Evolutionary conservation across 768 basidiomycete species (phyloP), one percentile per base, ranked within the genome.

Genomic region (Tylopilus balloui): DNA sequence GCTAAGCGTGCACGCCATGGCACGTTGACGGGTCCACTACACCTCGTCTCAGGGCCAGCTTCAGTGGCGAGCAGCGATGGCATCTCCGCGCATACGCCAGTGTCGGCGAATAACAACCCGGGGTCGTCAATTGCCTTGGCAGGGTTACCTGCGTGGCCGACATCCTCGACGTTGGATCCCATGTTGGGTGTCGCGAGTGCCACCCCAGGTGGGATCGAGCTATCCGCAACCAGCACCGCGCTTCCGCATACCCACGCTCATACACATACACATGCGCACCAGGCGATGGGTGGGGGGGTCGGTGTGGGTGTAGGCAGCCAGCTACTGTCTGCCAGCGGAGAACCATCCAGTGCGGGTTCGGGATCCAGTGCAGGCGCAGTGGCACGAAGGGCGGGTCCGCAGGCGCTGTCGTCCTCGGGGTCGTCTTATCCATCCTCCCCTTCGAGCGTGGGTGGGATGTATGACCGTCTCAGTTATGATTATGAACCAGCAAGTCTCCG

Each of bases 141-240:
- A 3, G 67, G 66, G 3, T 24, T 68, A 19, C 68, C 68, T 17
- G 64, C 68, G 3, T 69, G 68, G 66, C 66, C 66, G 12, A 62
- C 63, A 3, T 15, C 65, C 15, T 63, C 67, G 4, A n/a, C 61
- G 0, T 29, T 65, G 23, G 61, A 67, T 45, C 65, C 67, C 0
- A 67, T 69, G 67, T 39, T 67, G 39, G 63, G 54, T 15, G 57
- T 65, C 11, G 67, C 67, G 9, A 67, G 65, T 32, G 66, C 57
- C 13, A 62, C 65, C 6, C 66, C 65, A 0, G 66, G 66, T 11
- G 66, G 66, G n/a, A 56, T 67, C 15, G 65, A 69, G 27, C 65
- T 67, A 28, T 53, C 66, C 2, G 45, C 47, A 12, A 35, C 52
- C 25, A 48, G 9, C 15, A n/a, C n/a, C n/a, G 21, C 45, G 4